Evolutionary conservation across 805 yeast genomes (phyloP), one percentile per base, ranked within the genome.

Genomic region (Candida berthetii): DNA sequence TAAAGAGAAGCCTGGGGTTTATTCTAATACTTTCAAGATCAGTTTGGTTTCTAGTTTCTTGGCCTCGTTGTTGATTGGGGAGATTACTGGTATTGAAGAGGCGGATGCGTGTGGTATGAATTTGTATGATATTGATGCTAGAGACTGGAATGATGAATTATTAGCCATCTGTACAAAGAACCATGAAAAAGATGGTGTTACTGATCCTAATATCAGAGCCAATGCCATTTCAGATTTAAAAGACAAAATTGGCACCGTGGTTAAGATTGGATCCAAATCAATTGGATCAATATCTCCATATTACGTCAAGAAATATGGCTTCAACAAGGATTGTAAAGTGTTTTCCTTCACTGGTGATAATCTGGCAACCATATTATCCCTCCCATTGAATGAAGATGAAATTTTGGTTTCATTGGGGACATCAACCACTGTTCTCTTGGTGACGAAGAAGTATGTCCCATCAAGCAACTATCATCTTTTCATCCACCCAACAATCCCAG

Each of bases 21-120:
- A 85, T 60, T 56, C 58, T 7, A 57, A 71, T 2, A 85, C 96
- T 1, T 54, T 57, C 16, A 64, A 83, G 42, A 84, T 90, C 31
- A 74, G 89, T 1, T 64, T 90, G 36, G 88, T 89, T 1, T 85
- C 96, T 1, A 79, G 83, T 41, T 89, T 89, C 54, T 64, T 88
- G 27, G 80, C 91, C 6, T 76, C 87, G 24, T 65, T 90, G 11
- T 68, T 90, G 25, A 61, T 80, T 34, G 95, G 95, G 9, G 52
- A 68, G 41, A 66, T 85, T 35, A 70, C 82, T 3, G 71, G 74
- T 3, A 65, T 87, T 42, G 97, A 89, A 50, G 82, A 82, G 52
- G 79, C 87, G 13, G 97, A 90, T 62, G 95, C 86, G 2, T 87
- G 96, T 64, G 97, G 97, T 10, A 88, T 88, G 93, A 90, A 90